Evolutionary conservation across 1,284 basidiomycete species (phyloP).

Genomic region (Apiotrichum domesticum): DNA sequence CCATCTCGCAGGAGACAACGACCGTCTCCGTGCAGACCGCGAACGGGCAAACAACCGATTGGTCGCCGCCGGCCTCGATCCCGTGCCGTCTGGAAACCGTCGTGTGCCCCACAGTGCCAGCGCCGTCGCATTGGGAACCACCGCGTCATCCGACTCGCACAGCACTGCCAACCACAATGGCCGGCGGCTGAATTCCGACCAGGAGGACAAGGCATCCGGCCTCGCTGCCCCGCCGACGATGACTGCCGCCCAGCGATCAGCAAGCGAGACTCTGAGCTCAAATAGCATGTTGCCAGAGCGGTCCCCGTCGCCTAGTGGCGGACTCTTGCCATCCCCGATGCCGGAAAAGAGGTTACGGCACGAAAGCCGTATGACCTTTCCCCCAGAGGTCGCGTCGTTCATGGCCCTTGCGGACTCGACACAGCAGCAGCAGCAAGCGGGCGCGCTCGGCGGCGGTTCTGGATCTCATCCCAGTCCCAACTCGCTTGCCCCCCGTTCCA

Average conservation of each 20-base stretch:
- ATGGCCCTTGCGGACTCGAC: constrained; percentile 38
- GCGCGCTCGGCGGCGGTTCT: too few species aligned
- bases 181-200: constrained; percentile 34
- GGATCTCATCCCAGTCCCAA: neutral
- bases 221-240: neutral
- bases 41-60: constrained; percentile 50
- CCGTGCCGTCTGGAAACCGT: constrained; percentile 19
- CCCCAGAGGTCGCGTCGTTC: constrained; percentile 40
- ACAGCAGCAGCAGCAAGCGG: constrained; percentile 5
- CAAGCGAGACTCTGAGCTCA: neutral
- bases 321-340: constrained; percentile 36
- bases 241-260: constrained; percentile 10
- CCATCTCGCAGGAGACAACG: constrained; percentile 46
- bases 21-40: constrained; percentile 71
- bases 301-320: neutral
- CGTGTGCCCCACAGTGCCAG: constrained; percentile 32
- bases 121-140: constrained; percentile 28
- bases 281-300: neutral
- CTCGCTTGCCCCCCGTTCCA: neutral
- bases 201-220: constrained; percentile 20
- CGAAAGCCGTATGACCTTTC: constrained; percentile 39
- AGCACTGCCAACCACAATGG: neutral
- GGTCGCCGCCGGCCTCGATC: constrained; percentile 30
- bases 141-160: neutral
- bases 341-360: constrained; percentile 27